phyloP scores from a whole-genome alignment of 495 filamentous ascomycete species.

The Penicillium angulare region DNA sequence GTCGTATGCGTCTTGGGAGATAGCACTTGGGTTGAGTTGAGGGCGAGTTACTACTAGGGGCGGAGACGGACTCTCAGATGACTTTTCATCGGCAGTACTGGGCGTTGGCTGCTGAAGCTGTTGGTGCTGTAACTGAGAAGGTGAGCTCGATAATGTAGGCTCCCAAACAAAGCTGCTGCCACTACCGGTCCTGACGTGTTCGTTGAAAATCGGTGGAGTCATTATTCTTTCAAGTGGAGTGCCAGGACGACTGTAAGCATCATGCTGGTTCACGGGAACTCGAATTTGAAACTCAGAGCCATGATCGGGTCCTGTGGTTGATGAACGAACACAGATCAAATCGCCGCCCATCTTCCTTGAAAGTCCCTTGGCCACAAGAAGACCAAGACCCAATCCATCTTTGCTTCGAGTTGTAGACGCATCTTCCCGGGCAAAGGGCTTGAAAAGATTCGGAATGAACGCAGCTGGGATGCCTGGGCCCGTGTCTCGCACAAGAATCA shows the following conservation, averaged over 20 bases:
- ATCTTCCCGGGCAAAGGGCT: conserved; percentile 71
- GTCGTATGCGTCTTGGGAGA: conserved; percentile 32
- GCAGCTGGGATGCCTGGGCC: conserved; percentile 70
- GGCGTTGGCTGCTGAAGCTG: conserved; percentile 36
- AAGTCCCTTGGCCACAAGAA: conserved; percentile 75
- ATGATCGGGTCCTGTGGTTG: conserved; percentile 62
- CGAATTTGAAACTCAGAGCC: conserved; percentile 77
- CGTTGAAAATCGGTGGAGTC: conserved; percentile 26
- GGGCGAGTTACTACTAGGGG: conserved; percentile 21
- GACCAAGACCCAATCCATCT: conserved; percentile 72
- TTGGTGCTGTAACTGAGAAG: conserved; percentile 19
- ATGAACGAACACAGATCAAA: conserved; percentile 64
- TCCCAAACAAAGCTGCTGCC: conserved; percentile 24
- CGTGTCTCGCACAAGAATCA: conserved; percentile 65
- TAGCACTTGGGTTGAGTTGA: conserved; percentile 16
- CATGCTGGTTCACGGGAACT: conserved; percentile 58
- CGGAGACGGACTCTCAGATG: conserved; percentile 27
- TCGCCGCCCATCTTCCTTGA: conserved; percentile 75
- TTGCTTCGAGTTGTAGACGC: conserved; percentile 67
- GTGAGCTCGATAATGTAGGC: conserved; percentile 17
- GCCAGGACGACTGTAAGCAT: conserved; percentile 36
- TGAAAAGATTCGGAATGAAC: conserved; percentile 71
- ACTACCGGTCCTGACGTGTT: conserved; percentile 24
- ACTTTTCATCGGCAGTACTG: conserved; percentile 31
- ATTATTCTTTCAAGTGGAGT: conserved; percentile 35